Evolutionary conservation across 441 rosid species (phyloP).

Genomic region (Cnidoscolus chayamansa): DNA sequence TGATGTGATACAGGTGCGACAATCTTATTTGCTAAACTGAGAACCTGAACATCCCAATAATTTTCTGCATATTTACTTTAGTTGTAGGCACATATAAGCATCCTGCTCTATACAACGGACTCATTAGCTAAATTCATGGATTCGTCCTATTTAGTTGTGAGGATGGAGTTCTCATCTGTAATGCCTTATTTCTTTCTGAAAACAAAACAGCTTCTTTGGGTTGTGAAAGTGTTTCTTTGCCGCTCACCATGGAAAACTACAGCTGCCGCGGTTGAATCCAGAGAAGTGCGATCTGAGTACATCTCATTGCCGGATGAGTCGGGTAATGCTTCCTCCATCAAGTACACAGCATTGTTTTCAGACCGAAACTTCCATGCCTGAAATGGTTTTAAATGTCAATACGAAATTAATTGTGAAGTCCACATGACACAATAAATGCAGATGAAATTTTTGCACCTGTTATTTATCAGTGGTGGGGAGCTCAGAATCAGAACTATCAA

Average conservation of each 20-base stretch:
- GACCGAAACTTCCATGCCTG: conserved; percentile 45
- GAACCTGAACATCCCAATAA: background rate
- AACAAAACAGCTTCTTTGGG: background rate
- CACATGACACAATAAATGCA: background rate
- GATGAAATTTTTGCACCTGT: background rate
- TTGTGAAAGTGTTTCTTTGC: background rate
- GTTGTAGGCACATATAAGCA: background rate
- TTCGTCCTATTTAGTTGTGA: no score
- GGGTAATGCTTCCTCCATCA: conserved; percentile 20
- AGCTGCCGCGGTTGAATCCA: background rate
- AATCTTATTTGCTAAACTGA: background rate
- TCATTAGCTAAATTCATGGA: no score
- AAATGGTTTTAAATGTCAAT: background rate
- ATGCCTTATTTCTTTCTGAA: background rate
- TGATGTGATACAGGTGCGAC: no score
- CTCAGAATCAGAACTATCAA: no score
- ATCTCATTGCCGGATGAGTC: conserved; percentile 10
- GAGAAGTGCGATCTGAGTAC: background rate
- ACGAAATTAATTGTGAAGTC: conserved; percentile 14
- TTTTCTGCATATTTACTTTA: background rate
- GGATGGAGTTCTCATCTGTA: no score
- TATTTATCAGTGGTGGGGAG: no score
- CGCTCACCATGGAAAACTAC: background rate
- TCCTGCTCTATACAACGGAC: no score
- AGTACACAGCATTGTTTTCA: conserved; percentile 26